Percentiles rank a stretch among this genome's conserved stretches.
phyloP scores from a whole-genome alignment of 2,329 filamentous ascomycete species.

The Myriangium duriaei region DNA sequence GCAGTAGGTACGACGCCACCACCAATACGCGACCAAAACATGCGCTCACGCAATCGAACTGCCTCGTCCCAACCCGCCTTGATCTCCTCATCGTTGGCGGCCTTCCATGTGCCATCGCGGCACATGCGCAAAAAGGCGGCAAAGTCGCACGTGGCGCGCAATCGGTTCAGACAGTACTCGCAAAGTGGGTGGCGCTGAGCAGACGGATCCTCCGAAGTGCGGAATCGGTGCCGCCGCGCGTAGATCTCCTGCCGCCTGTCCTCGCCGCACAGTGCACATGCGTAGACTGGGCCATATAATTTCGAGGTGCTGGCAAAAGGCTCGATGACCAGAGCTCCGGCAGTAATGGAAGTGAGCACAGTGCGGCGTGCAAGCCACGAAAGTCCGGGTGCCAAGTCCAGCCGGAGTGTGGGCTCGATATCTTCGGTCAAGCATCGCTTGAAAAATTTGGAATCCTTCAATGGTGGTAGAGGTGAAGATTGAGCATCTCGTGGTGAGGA shows the following conservation, averaged over 20 bases:
- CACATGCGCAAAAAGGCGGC: conserved; percentile 83
- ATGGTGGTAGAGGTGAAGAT: conserved; percentile 37
- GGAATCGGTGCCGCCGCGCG: conserved; percentile 73
- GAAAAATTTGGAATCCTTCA: conserved; percentile 90
- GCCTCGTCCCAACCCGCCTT: conserved; percentile 91
- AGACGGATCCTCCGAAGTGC: conserved; percentile 72
- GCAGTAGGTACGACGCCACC: conserved; percentile 71
- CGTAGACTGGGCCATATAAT: conserved; percentile 45
- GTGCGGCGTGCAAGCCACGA: conserved; percentile 86
- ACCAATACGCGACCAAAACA: conserved; percentile 93
- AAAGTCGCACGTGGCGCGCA: conserved; percentile 85
- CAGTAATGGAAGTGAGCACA: conserved; percentile 69
- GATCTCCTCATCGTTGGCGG: conserved; percentile 70
- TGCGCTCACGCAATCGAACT: conserved; percentile 75
- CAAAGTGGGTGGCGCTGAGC: conserved; percentile 86
- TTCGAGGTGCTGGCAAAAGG: conserved; percentile 49
- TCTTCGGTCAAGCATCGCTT: conserved; percentile 82
- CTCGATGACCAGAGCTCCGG: conserved; percentile 80
- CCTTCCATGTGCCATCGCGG: conserved; percentile 82
- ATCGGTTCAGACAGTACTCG: conserved; percentile 68
- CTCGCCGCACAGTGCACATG: conserved; percentile 86
- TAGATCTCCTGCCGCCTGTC: conserved; percentile 57
- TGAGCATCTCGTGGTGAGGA: conserved; percentile 22
- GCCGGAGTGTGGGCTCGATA: conserved; percentile 81
- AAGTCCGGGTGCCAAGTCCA: conserved; percentile 79